These are phyloP conservation scores for Colletotrichum tanaceti DNA, from an alignment of 2,329 filamentous ascomycete species.

Conservation along the genomic window DNA sequence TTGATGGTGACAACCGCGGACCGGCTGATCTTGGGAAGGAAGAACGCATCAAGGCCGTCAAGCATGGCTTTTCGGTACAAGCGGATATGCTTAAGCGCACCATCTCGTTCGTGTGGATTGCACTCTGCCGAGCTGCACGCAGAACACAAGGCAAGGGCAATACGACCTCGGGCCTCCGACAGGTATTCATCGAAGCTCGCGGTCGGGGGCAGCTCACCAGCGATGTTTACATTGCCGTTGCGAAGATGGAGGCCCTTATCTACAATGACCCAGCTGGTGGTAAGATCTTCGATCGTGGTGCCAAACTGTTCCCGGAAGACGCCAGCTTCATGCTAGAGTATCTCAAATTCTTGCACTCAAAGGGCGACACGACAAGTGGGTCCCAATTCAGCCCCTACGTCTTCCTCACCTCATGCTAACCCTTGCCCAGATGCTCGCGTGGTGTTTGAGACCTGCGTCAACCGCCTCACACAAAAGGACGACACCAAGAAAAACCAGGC, in stretches of 20 bases:
- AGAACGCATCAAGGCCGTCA: conserved; percentile 70
- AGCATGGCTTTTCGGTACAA: conserved; percentile 77
- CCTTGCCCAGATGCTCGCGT: conserved; percentile 80
- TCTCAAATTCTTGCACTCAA: conserved; percentile 91
- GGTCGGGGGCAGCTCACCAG: conserved; percentile 89
- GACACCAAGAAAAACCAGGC: conserved; percentile 76
- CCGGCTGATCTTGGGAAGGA: conserved; percentile 62
- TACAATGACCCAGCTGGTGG: conserved; percentile 94
- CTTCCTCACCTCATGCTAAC: conserved; percentile 39
- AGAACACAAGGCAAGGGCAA: conserved; percentile 88
- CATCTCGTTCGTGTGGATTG: conserved; percentile 94
- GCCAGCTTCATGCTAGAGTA: conserved; percentile 95
- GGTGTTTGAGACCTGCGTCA: conserved; percentile 94
- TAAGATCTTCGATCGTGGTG: conserved; percentile 95
- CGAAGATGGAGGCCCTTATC: conserved; percentile 92
- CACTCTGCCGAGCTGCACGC: conserved; percentile 91
- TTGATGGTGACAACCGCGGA: conserved; percentile 55
- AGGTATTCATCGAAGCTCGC: conserved; percentile 89
- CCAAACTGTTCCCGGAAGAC: conserved; percentile 93
- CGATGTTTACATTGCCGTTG: conserved; percentile 94
- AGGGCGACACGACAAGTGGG: conserved; percentile 93
- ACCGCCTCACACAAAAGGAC: conserved; percentile 80
- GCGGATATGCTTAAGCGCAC: conserved; percentile 82
- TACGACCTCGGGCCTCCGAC: conserved; percentile 76
- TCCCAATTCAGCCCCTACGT: no score